Evolutionary conservation across 2,329 filamentous ascomycete genomes (phyloP).

Genomic region (Periglandula ipomoeae): DNA sequence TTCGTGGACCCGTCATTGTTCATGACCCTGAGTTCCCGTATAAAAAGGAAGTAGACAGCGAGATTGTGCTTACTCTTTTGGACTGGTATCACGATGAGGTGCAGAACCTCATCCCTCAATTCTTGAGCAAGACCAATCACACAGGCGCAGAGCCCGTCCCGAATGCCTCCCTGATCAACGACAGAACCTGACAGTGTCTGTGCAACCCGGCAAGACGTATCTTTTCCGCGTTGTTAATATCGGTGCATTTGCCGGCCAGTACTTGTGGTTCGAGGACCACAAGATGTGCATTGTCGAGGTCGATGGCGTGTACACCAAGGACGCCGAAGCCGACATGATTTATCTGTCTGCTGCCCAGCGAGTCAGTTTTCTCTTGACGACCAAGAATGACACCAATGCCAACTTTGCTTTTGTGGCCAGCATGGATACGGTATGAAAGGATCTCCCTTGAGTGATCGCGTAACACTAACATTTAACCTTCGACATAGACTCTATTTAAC

Average conservation of each 20-base stretch:
- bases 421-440: conserved; percentile 53
- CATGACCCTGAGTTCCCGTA: conserved; percentile 55
- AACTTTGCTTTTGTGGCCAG: conserved; percentile 62
- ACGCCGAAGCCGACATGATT: conserved; percentile 49
- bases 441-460: no score
- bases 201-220: conserved; percentile 62
- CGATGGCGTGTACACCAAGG: conserved; percentile 61
- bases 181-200: conserved; percentile 49
- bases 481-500: conserved; percentile 53
- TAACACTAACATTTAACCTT: background rate
- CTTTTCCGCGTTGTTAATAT: conserved; percentile 65
- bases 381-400: conserved; percentile 47
- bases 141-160: conserved; percentile 58
- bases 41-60: conserved; percentile 48
- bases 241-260: conserved; percentile 60
- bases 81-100: conserved; percentile 63
- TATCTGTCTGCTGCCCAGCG: conserved; percentile 62
- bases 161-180: conserved; percentile 61
- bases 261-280: conserved; percentile 58
- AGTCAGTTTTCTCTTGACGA: conserved; percentile 52
- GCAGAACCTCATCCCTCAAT: conserved; percentile 33
- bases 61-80: conserved; percentile 54
- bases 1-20: conserved; percentile 54
- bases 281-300: conserved; percentile 64
- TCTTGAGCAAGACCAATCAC: conserved; percentile 46